A percentile compares a stretch with the other conserved stretches of the same genome.
phyloP scores from a whole-genome alignment of 768 basidiomycete species.

The Lactarius akahatsu region DNA sequence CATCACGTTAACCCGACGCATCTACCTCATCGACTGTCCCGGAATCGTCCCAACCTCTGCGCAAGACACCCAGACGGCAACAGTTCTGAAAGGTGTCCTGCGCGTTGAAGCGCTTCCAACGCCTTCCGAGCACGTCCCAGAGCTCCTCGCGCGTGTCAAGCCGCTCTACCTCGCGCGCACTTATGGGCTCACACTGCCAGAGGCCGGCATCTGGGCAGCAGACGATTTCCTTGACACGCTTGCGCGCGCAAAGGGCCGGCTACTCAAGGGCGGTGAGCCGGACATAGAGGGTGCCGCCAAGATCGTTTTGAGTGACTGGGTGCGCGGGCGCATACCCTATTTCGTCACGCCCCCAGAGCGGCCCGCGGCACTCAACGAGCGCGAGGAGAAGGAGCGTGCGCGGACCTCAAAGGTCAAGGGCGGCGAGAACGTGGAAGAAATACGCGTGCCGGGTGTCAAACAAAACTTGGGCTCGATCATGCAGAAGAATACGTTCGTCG shows the following conservation, averaged over 20 bases:
- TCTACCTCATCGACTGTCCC: constrained; percentile 99
- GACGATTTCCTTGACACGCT: constrained; percentile 81
- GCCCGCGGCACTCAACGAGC: constrained; percentile 63
- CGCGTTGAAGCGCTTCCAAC: constrained; percentile 92
- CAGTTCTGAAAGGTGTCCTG: constrained; percentile 94
- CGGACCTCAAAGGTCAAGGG: constrained; percentile 48
- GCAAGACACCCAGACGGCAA: constrained; percentile 84
- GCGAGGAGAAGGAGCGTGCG: constrained; percentile 46
- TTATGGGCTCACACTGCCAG: constrained; percentile 68
- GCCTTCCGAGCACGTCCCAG: constrained; percentile 89
- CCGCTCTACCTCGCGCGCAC: constrained; percentile 88
- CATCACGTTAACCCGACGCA: constrained; percentile 91
- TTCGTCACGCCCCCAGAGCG: constrained; percentile 92
- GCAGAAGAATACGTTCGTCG: constrained; percentile 83
- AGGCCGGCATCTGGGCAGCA: constrained; percentile 59
- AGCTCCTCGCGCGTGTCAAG: constrained; percentile 87
- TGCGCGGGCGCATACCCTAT: constrained; percentile 94
- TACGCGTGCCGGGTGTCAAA: constrained; percentile 60
- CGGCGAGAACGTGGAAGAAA: constrained; percentile 32
- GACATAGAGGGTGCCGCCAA: constrained; percentile 91
- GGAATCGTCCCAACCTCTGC: constrained; percentile 96
- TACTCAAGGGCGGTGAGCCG: constrained; percentile 93
- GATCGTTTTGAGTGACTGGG: constrained; percentile 95
- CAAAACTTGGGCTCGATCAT: constrained; percentile 86
- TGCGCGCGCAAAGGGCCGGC: constrained; percentile 86